Evolutionary conservation across 495 filamentous ascomycete species (phyloP), one percentile per base, ranked within the genome.

Genomic region (Geopyxis carbonaria): DNA sequence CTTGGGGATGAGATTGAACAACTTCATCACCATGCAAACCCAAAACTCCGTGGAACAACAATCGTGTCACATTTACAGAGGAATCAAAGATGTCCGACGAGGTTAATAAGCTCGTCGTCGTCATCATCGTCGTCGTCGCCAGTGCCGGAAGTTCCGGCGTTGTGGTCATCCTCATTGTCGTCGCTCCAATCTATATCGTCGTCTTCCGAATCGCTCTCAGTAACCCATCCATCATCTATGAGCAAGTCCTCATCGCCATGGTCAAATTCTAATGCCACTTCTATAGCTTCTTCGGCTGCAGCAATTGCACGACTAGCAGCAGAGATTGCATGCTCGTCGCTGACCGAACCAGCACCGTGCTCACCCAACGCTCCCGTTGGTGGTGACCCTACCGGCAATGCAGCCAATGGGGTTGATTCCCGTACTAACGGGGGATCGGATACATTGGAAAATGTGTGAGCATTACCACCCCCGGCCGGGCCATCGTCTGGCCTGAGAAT

Each of bases 61-160:
- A n/a, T n/a, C n/a, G n/a, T n/a, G n/a, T n/a, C n/a, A n/a, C n/a
- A n/a, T n/a, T n/a, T n/a, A n/a, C n/a, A n/a, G n/a, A n/a, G n/a
- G 31, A 16, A 6, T 36, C 16, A 39, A 28, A 74, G 67, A 61
- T 85, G 79, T n/a, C 78, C 80, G 50, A 78, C 69, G 37, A 83
- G 64, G 38, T 74, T 70, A 47, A 80, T 74, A 33, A 64, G 59
- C 46, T 80, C 71, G 31, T 62, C 61, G 5, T 69, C 69, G 22
- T 76, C 68, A 0, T 68, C 70, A 5, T 65, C 64, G 1, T 60
- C 59, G 2, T 69, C 71, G 2, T 64, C 62, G 4, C 59, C 64
- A 28, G 57, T 56, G 0, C 59, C 60, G 19, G 53, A 53, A 10
- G 55, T 49, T 9, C 48, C 46, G 6, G 24, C 24, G 33, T 63